Base-by-base conservation (phyloP, 2,329 filamentous ascomycete genomes). In the Pseudogymnoascus sp. region DNA sequence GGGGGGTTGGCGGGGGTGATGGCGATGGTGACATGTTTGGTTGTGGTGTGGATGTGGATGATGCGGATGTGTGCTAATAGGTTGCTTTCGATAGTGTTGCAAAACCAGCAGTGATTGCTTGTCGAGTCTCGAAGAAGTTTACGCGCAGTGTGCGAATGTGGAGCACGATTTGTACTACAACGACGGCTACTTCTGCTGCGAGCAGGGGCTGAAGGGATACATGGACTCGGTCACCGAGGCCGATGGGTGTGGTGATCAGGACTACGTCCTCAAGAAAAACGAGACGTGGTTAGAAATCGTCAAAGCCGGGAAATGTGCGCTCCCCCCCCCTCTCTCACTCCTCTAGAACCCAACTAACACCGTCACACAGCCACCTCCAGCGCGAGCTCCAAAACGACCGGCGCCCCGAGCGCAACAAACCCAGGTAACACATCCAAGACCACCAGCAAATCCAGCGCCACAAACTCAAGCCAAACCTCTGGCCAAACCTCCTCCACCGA, bases 171-270 rank as follows among this genome's bases (percentile, higher is more conserved):
- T 72, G 43, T 72, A 68, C 14, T 62, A 71, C 16, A 67, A 67
- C 4, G 60, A 61, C 5, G 68, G 65, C 10, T 70, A 63, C 22
- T 72, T 72, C 37, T 72, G 70, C 46, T 72, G 70, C 16, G 63
- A 66, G 11, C 28, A 60, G 3, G 66, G 60, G 1, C 19, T 4
- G 5, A 62, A 38, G 16, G 63, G 63, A 31, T 64, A 62, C 59
- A 35, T 24, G 40, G 35, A 60, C 28, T 14, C 12, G 0, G 2
- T 8, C 2, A 43, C 16, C 35, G 19, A 43, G 12, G 59, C 33
- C 35, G 60, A 64, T 46, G 63, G 63, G 11, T 64, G 63, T n/a
- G 63, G 40, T 6, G 8, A 31, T 24, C 14, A 28, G 2, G 60
- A 50, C 43, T 50, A 50, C 6, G 14, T 10, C 6, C 43, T 50